Evolutionary conservation across 2,329 filamentous ascomycete species (phyloP).

Genomic region (Pyrenochaeta sp.): DNA sequence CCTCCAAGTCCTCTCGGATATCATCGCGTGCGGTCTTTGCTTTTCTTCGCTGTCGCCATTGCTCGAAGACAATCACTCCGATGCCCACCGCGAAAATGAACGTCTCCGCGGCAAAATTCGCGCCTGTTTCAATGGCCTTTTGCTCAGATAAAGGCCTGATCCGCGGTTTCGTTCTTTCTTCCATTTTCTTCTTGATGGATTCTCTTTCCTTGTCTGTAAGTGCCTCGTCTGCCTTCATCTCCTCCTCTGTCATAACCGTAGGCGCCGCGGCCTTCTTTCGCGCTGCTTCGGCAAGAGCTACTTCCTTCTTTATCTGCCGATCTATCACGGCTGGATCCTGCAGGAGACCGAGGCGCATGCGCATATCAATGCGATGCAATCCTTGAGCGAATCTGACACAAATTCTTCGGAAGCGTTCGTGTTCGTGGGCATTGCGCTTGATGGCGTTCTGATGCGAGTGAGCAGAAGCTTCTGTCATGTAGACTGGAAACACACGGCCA

Average conservation of each 20-base stretch:
- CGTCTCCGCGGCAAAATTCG: constrained; percentile 72
- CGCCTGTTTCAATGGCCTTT: constrained; percentile 73
- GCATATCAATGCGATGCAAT: constrained; percentile 72
- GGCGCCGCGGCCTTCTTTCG: constrained; percentile 60
- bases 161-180: constrained; percentile 55
- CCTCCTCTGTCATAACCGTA: constrained; percentile 68
- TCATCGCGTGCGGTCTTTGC: constrained; percentile 66
- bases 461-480: constrained; percentile 2
- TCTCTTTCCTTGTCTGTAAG: constrained; percentile 57
- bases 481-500: constrained; percentile 61
- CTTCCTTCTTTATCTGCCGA: constrained; percentile 60
- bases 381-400: constrained; percentile 70
- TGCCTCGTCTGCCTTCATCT: constrained; percentile 64
- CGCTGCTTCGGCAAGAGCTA: constrained; percentile 63
- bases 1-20: constrained; percentile 65
- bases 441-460: constrained; percentile 64
- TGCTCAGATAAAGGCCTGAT: constrained; percentile 71
- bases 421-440: constrained; percentile 72
- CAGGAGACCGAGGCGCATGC: constrained; percentile 69
- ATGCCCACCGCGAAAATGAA: constrained; percentile 72
- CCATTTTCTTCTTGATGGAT: constrained; percentile 53
- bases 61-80: constrained; percentile 68
- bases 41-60: constrained; percentile 67
- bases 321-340: constrained; percentile 66
- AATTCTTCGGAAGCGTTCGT: constrained; percentile 68